These are phyloP conservation scores for Penicillium hordei DNA, from an alignment of 2,329 filamentous ascomycete species.

Conservation along the genomic window DNA sequence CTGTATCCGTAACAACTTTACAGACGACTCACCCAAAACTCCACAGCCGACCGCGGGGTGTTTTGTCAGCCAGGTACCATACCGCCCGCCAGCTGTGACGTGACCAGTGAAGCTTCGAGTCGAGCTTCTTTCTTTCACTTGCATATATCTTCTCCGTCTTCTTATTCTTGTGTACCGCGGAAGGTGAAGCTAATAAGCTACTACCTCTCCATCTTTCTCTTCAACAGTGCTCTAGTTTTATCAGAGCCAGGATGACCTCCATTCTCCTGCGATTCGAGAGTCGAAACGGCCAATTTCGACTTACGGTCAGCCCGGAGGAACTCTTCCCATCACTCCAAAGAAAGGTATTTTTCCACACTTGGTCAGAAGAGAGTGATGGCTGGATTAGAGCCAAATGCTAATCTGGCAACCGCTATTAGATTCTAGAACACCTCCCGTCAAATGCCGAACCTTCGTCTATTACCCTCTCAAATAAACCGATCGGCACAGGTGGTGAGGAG, in stretches of 20 bases:
- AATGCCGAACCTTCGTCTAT: constrained; percentile 57
- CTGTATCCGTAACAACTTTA: constrained; percentile 1
- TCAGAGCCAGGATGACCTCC: constrained; percentile 35
- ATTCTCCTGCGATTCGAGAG: constrained; percentile 88
- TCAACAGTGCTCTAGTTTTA: neutral
- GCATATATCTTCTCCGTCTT: neutral
- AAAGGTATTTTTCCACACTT: constrained; percentile 35
- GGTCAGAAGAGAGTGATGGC: neutral
- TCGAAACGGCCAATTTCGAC: constrained; percentile 87
- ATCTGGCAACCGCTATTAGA: constrained; percentile 34
- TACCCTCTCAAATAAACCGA: constrained; percentile 60
- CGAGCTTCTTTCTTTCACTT: constrained; percentile 7
- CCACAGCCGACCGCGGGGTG: neutral
- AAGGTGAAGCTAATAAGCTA: neutral
- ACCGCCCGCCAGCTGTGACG: constrained; percentile 26
- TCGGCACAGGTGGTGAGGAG: constrained; percentile 57
- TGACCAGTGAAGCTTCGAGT: constrained; percentile 20
- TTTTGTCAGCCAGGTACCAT: constrained; percentile 4
- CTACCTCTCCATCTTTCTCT: neutral
- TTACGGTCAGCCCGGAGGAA: constrained; percentile 72
- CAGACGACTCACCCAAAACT: neutral
- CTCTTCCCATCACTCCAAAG: constrained; percentile 63
- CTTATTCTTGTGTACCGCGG: neutral
- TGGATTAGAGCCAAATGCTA: constrained; percentile 2
- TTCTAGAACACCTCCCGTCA: constrained; percentile 61